phyloP scores from a whole-genome alignment of 208 protist species.

The Wallacemonas sp. region DNA sequence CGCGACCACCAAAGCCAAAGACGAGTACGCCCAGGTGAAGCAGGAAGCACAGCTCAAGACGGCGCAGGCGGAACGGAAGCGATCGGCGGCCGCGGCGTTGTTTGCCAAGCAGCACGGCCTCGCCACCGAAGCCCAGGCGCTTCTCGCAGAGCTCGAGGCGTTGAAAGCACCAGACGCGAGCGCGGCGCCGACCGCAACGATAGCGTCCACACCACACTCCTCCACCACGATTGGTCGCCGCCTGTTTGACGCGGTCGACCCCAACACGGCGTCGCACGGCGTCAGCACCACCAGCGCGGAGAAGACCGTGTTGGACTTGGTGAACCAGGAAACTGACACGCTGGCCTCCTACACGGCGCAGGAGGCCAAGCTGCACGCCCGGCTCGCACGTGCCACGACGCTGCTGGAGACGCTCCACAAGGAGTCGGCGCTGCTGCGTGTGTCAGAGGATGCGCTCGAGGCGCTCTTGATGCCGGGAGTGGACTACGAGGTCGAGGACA shows the following conservation, averaged over 20 bases:
- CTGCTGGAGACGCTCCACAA: slow-evolving; percentile 5
- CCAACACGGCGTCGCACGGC: slow-evolving; percentile 14
- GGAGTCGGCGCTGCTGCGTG: slow-evolving; percentile 19
- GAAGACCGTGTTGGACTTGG: slow-evolving; percentile 8
- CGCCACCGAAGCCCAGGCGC: not conserved
- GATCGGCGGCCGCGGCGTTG: not conserved
- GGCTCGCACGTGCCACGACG: not conserved
- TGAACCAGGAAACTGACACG: slow-evolving; percentile 14
- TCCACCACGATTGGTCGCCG: not conserved
- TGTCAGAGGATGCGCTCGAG: slow-evolving; percentile 37
- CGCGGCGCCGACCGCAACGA: too few relatives aligned
- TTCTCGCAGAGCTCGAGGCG: not conserved
- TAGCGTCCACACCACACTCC: too few relatives aligned
- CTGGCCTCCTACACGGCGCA: slow-evolving; percentile 17
- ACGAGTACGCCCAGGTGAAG: not conserved
- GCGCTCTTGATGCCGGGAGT: slow-evolving; percentile 8
- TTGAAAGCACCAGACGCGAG: not conserved
- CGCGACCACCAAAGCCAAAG: not conserved
- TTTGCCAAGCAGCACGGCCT: not conserved
- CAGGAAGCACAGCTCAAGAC: not conserved
- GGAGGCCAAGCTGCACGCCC: slow-evolving; percentile 13
- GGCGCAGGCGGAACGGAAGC: slow-evolving; percentile 9
- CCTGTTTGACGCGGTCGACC: slow-evolving; percentile 4
- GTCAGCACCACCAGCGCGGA: not conserved
- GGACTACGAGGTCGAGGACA: slow-evolving; percentile 11